phyloP scores from a whole-genome alignment of 306 rosid genomes.

The Begonia fuchsioides region DNA sequence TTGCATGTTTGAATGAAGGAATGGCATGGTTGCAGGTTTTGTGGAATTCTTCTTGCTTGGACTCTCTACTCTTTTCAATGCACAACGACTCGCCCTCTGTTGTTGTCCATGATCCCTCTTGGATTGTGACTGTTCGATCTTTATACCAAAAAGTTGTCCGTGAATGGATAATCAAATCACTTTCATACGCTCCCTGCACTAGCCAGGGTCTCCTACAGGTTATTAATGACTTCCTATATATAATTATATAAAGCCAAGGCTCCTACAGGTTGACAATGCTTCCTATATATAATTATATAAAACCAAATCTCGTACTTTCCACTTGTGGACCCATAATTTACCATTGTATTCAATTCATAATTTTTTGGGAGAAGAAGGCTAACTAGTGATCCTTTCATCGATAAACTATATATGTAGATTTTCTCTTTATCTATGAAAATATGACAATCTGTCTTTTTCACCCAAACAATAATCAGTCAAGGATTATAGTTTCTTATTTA shows the following conservation, averaged over 20 bases:
- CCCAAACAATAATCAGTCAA: too few species aligned
- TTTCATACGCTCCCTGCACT: constrained; percentile 91
- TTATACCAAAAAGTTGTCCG: constrained; percentile 86
- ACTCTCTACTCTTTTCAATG: constrained; percentile 75
- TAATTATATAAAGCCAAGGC: too few species aligned
- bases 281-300: too few species aligned
- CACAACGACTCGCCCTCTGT: constrained; percentile 55
- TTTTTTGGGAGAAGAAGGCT: too few species aligned
- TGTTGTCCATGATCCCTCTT: constrained; percentile 83
- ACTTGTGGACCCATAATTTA: too few species aligned
- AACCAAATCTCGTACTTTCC: too few species aligned
- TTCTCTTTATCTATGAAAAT: too few species aligned
- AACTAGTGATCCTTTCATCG: too few species aligned
- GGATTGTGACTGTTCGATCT: constrained; percentile 71
- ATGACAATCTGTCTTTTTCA: too few species aligned
- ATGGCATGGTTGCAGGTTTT: constrained; percentile 52
- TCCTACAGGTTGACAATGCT: constrained; percentile 63
- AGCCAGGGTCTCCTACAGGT: constrained; percentile 99
- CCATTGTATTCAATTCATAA: too few species aligned
- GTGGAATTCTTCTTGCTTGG: constrained; percentile 86
- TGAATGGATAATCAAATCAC: constrained; percentile 86
- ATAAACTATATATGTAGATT: neutral
- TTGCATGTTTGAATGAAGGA: constrained; percentile 12
- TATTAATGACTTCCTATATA: constrained; percentile 16
- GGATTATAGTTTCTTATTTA: too few species aligned